Base-by-base conservation (phyloP, 1,139 yeast species). In the Candida smagusa region DNA sequence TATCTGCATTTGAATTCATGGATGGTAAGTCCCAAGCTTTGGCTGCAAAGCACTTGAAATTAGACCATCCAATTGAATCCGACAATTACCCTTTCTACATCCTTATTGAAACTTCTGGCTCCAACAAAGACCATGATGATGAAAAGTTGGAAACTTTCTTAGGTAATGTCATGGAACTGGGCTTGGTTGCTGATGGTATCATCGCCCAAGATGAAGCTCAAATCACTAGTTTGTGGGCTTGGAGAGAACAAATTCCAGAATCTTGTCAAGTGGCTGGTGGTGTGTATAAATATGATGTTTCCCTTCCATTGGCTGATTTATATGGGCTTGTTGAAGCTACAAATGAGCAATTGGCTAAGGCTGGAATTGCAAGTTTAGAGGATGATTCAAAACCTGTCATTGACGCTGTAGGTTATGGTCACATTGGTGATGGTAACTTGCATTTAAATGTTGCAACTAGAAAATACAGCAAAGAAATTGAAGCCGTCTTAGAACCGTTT, bases 201-300 rank as follows among this genome's bases (percentile, higher is more conserved):
- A 86, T 92, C 47, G 96, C 98, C 4, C 96, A 89, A 63, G 97
- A 89, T 61, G 96, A 87, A 61, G 73, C 94, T 2, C 97, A 92
- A 61, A 68, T 85, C 45, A 73, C 73, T 45, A 81, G 80, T 43
- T 74, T 92, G 51, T 92, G 98, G 98, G 68, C 81, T 25, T 90
- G 97, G 97, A 81, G 98, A 67, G 98, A 92, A 63, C 74, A 83
- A 46, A 79, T 90, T 48, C 89, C 97, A 25, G 98, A 92, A 65
- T 90, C 96, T 8, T 75, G 87, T 12, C 84, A 89, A 34, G 73
- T 78, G 43, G 80, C 74, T 27, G 97, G 97, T 37, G 98, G 97
- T 49, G 97, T 90, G 35, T 92, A 92, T 72, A 92, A 92, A 65
- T 92, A 92, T 56, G 98, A 92, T 53, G 96, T 92, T 30, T 87